Conservation (phyloP, 2,329 filamentous ascomycete species). For the Fonsecaea monophora region DNA sequence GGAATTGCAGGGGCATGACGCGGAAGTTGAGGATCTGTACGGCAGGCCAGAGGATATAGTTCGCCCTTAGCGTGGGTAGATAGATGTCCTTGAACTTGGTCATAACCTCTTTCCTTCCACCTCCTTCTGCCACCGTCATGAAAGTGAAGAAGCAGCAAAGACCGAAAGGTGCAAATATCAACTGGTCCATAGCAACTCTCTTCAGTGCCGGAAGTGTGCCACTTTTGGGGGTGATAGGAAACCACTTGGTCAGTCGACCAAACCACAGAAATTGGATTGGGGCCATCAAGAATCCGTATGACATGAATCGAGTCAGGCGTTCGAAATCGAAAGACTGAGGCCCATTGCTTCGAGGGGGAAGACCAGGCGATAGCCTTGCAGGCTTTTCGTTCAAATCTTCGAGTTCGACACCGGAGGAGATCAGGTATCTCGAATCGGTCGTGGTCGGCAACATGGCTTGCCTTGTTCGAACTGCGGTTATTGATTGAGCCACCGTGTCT, state of each 20-base stretch:
- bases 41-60: constrained; percentile 92
- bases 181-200: constrained; percentile 88
- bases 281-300: constrained; percentile 95
- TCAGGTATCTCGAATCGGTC: constrained; percentile 61
- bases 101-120: constrained; percentile 76
- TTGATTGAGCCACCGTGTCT: constrained; percentile 92
- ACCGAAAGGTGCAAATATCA: constrained; percentile 89
- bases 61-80: constrained; percentile 90
- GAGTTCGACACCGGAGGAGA: constrained; percentile 76
- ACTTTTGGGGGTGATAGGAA: constrained; percentile 81
- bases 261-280: constrained; percentile 97
- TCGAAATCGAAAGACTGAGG: constrained; percentile 95
- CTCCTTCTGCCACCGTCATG: constrained; percentile 95
- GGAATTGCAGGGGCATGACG: constrained; percentile 91
- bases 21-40: constrained; percentile 98
- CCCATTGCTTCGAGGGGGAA: constrained; percentile 67
- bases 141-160: constrained; percentile 89
- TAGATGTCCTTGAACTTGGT: constrained; percentile 94
- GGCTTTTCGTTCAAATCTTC: constrained; percentile 85
- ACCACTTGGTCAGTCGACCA: constrained; percentile 77
- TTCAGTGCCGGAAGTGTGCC: constrained; percentile 82
- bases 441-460: constrained; percentile 60
- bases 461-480: constrained; percentile 75
- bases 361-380: constrained; percentile 68
- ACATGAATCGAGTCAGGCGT: constrained; percentile 91